Evolutionary conservation across 495 filamentous ascomycete genomes (phyloP).

Genomic region (Hypomontagnella monticulosa): DNA sequence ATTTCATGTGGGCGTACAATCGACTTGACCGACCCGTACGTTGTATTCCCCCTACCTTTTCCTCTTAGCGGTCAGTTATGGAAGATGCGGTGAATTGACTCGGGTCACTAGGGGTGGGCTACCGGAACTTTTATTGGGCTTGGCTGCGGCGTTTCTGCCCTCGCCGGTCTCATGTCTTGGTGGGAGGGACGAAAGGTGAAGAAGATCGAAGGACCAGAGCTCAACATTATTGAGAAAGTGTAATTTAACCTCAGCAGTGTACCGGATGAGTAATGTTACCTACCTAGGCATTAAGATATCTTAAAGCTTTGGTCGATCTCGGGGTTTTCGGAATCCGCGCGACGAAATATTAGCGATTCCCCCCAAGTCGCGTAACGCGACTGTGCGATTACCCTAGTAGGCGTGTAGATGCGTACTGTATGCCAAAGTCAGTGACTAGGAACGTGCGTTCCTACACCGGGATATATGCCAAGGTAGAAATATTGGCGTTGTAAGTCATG

Average conservation of each 20-base stretch:
- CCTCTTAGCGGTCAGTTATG: neutral
- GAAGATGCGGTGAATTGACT: neutral
- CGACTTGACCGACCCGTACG: constrained; percentile 62
- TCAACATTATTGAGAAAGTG: constrained; percentile 26
- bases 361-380: no score
- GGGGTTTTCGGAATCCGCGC: no score
- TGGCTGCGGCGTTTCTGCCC: constrained; percentile 16
- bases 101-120: constrained; percentile 13
- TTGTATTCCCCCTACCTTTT: neutral
- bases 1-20: constrained; percentile 74
- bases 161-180: constrained; percentile 37
- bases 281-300: no score
- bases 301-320: no score
- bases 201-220: constrained; percentile 34
- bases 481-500: no score
- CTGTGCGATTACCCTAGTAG: no score
- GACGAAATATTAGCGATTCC: no score
- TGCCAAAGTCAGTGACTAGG: no score
- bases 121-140: constrained; percentile 29
- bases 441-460: no score
- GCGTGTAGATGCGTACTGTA: no score
- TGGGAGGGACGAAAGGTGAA: constrained; percentile 41
- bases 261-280: no score
- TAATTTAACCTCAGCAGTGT: neutral
- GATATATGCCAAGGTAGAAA: no score